Evolutionary conservation across 2,329 filamentous ascomycete species (phyloP), one percentile per base, ranked within the genome.

Genomic region (Cladorrhinum sp.): DNA sequence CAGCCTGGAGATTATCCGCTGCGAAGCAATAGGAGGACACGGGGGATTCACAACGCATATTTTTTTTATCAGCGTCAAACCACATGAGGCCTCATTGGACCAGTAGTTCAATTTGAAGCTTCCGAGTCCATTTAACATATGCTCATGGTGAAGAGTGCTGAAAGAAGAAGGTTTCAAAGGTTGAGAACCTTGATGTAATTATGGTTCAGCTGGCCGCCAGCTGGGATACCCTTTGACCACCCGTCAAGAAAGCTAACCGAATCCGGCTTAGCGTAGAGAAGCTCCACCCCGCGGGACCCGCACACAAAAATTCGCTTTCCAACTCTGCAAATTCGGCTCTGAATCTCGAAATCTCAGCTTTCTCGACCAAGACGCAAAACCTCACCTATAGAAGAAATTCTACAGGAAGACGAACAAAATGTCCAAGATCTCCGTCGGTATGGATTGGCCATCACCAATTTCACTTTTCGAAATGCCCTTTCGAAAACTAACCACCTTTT

Each of bases 371-470:
- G 65, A 74, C 76, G 75, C 74, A 76, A 77, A 73, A 76, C 85
- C 85, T 83, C 86, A 91, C 88, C 88, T 90, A 86, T 90, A 89
- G 86, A 88, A 85, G 70, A 67, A 67, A 79, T 77, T 89, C 87
- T 90, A 89, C 83, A 90, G 89, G 89, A 91, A 92, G 90, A 92
- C 89, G 89, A 88, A 85, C 84, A 87, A 80, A 70, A 91, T 92
- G 89, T 92, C 90, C 72, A 93, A 93, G 82, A 92, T 92, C 82
- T 90, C 89, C 87, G 86, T 87, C 83, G 84, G 83, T 86, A 80
- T 62, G 80, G 59, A 59, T 62, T 54, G 23, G 21, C 26, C 49
- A 46, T 12, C 24, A 9, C 62, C 42, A 24, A 59, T 23, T 54
- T 28, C 26, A 28, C 9, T 9, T 5, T 28, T 9, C n/a, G n/a